Percentiles rank a stretch among this genome's conserved stretches.
These are phyloP conservation scores for Neophaeococcomyces mojaviensis DNA, from an alignment of 2,329 filamentous ascomycete genomes.

Conservation along the genomic window DNA sequence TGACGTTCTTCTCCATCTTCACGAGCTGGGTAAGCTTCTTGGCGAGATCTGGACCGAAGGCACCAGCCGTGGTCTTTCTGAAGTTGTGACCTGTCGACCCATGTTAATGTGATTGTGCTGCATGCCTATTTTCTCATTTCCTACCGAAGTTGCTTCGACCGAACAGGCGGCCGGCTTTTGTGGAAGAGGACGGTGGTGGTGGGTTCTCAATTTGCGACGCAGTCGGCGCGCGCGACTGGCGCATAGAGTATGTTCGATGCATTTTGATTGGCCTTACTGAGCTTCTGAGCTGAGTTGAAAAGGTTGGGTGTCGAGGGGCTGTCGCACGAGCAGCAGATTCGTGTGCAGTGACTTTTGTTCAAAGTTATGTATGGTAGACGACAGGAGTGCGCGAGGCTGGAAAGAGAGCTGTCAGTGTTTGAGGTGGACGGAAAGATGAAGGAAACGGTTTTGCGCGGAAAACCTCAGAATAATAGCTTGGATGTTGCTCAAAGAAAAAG, in stretches of 20 bases:
- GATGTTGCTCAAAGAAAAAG: no score
- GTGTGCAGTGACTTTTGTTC: background rate
- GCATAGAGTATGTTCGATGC: slow-evolving; percentile 99
- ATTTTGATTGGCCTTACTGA: slow-evolving; percentile 44
- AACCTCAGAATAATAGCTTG: no score
- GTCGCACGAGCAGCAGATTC: background rate
- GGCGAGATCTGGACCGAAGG: slow-evolving; percentile 70
- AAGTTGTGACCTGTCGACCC: slow-evolving; percentile 52
- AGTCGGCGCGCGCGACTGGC: slow-evolving; percentile 90
- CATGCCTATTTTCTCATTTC: slow-evolving; percentile 27
- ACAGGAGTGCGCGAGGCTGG: no score
- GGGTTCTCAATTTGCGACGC: slow-evolving; percentile 88
- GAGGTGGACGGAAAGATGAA: no score
- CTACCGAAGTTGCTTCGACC: slow-evolving; percentile 77
- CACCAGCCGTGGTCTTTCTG: slow-evolving; percentile 44
- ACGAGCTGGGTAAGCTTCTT: slow-evolving; percentile 97
- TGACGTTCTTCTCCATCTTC: slow-evolving; percentile 99
- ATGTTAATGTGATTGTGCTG: slow-evolving; percentile 1
- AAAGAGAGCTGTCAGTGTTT: no score
- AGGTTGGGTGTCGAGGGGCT: background rate
- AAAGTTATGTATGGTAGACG: no score
- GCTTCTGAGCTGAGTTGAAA: background rate
- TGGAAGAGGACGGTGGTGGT: slow-evolving; percentile 81
- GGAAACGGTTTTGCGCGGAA: no score
- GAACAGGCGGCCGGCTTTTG: slow-evolving; percentile 84